Percentiles rank a stretch among this genome's conserved stretches.
phyloP scores from a whole-genome alignment of 495 filamentous ascomycete genomes.

The Neurospora sp. region DNA sequence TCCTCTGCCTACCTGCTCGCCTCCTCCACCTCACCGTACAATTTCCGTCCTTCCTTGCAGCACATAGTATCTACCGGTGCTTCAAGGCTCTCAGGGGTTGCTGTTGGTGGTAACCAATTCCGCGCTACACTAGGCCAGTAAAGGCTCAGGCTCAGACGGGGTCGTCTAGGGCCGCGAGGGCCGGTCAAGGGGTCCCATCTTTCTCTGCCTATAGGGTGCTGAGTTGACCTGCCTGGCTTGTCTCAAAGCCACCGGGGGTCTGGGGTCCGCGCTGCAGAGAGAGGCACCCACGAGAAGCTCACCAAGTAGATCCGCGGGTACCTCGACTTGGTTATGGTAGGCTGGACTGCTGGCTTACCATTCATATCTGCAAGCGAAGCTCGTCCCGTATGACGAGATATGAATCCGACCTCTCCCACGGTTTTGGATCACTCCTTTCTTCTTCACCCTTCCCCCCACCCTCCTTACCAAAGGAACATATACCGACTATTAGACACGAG shows the following conservation, averaged over 20 bases:
- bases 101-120: background rate
- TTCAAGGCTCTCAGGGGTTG: background rate
- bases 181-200: background rate
- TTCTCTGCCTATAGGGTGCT: background rate
- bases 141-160: background rate
- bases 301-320: background rate
- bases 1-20: background rate
- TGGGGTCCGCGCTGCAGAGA: background rate
- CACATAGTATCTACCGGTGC: background rate
- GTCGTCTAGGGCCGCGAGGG: background rate
- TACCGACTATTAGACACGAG: background rate
- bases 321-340: background rate
- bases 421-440: constrained; percentile 15
- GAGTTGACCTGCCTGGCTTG: background rate
- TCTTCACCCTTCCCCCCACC: constrained; percentile 5
- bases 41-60: background rate
- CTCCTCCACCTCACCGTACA: background rate
- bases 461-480: background rate
- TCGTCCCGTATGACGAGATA: constrained; percentile 17
- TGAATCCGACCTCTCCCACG: constrained; percentile 24
- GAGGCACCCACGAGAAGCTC: background rate
- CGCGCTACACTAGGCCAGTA: background rate
- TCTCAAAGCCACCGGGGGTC: background rate
- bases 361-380: constrained; percentile 7
- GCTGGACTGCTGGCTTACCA: background rate